Base-by-base conservation (phyloP, 345 rosid genomes). In the Arabis hirsuta region DNA sequence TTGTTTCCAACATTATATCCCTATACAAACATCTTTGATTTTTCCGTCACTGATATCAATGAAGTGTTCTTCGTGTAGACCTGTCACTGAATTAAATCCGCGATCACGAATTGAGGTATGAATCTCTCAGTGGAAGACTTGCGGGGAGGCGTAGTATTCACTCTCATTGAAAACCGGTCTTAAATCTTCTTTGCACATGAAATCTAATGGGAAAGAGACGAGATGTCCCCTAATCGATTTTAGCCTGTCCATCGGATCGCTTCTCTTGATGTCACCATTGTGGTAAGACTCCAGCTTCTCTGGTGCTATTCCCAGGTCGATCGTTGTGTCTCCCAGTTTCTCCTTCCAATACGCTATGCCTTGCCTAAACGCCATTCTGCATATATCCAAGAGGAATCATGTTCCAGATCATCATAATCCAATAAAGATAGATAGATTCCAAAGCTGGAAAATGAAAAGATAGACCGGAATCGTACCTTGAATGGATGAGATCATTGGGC, bases 101-200 rank as follows among this genome's bases (percentile, higher is more conserved):
- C 9, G 29, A 62, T 60, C 29, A 56, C 32, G 54, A 51, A 56
- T 9, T 16, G 22, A 44, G 43, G 69, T 36, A 26, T 61, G 44
- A 26, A 34, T 34, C 38, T 67, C 63, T 86, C 71, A 95, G 72
- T 95, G 86, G 66, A 95, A 95, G 82, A 95, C 98, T 74, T 91
- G 97, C 39, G 92, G 73, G 70, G 96, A 85, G 14, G 99, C 99
- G 72, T 95, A 95, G 76, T 84, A 95, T 79, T 91, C 97, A 66
- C 99, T 95, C 84, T 95, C 96, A 29, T 88, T 95, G 67, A 91
- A 95, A 39, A 90, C 88, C 0, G 97, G 99, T 83, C 99, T 88
- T 60, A 95, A 80, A 79, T 95, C 99, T 84, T 95, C 99, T 72
- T 72, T 78, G 84, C 86, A 78, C 99, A 91, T 88, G 82, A 95